These are phyloP conservation scores for Kwoniella botswanensis DNA, from an alignment of 768 basidiomycete species.

Conservation along the genomic window DNA sequence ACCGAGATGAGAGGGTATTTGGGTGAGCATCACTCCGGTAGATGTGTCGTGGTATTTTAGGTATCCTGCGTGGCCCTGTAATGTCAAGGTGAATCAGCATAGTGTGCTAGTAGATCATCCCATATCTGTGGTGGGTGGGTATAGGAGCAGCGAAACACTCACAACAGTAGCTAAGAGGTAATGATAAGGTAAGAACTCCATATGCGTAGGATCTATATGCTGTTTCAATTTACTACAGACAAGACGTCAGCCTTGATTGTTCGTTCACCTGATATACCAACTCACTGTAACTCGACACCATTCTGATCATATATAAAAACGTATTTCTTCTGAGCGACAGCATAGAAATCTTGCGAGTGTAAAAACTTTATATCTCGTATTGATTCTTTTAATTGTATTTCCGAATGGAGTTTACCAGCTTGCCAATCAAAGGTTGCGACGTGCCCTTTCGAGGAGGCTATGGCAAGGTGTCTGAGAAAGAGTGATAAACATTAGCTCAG, in stretches of 20 bases:
- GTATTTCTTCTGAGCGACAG: constrained; percentile 94
- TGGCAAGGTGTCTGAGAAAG: constrained; percentile 73
- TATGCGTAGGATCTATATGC: constrained; percentile 78
- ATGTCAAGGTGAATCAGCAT: constrained; percentile 57
- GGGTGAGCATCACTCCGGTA: constrained; percentile 81
- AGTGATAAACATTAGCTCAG: neutral
- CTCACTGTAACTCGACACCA: constrained; percentile 84
- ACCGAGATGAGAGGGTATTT: constrained; percentile 89
- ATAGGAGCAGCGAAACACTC: constrained; percentile 50
- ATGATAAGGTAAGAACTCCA: constrained; percentile 94
- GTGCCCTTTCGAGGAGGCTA: constrained; percentile 81
- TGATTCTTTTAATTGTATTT: constrained; percentile 82
- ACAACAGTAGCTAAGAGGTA: constrained; percentile 88
- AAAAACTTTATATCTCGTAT: constrained; percentile 94
- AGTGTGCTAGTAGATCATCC: too few relatives aligned
- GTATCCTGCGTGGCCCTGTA: constrained; percentile 76
- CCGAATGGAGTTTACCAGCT: constrained; percentile 79
- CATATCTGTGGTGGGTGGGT: too few relatives aligned
- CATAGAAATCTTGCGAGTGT: constrained; percentile 89
- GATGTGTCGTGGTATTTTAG: constrained; percentile 97
- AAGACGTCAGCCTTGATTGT: too few relatives aligned
- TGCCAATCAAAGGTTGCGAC: constrained; percentile 94
- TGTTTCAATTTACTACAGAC: constrained; percentile 57
- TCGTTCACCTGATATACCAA: too few relatives aligned
- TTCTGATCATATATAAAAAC: constrained; percentile 94